Evolutionary conservation across 2,329 filamentous ascomycete species (phyloP).

Genomic region (Talaromyces pinophilus): DNA sequence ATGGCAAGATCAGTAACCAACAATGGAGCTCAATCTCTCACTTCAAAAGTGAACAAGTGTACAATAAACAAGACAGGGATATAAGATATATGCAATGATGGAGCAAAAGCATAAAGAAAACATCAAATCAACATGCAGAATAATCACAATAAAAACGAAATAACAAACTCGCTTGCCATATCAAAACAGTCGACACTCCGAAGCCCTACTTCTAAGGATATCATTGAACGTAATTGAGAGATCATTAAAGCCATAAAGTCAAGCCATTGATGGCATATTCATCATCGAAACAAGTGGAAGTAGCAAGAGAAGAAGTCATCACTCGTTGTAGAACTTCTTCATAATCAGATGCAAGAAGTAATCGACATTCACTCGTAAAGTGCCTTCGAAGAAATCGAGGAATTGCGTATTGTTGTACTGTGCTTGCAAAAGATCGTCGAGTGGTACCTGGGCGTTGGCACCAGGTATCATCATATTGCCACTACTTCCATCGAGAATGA

Average conservation of each 20-base stretch:
- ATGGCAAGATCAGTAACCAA: constrained; percentile 10
- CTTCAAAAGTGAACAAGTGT: constrained; percentile 4
- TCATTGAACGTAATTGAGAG: constrained; percentile 20
- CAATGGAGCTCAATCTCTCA: constrained; percentile 1
- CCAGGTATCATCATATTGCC: constrained; percentile 96
- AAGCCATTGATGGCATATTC: constrained; percentile 6
- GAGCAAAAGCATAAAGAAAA: constrained; percentile 4
- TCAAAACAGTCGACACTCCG: constrained; percentile 9
- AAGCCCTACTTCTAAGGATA: constrained; percentile 21
- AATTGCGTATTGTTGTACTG: constrained; percentile 98
- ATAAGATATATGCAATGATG: constrained; percentile 19
- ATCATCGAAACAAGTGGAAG: background rate
- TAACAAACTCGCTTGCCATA: constrained; percentile 11
- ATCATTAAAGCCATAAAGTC: constrained; percentile 17
- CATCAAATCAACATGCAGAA: constrained; percentile 13
- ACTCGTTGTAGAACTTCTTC: constrained; percentile 88
- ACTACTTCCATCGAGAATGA: constrained; percentile 85
- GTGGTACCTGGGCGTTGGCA: constrained; percentile 80
- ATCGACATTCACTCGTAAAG: constrained; percentile 91
- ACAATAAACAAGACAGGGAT: background rate
- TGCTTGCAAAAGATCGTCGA: constrained; percentile 91
- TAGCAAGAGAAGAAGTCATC: constrained; percentile 24
- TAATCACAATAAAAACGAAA: constrained; percentile 13
- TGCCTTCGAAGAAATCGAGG: constrained; percentile 88
- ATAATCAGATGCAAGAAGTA: constrained; percentile 93